Percentiles rank a stretch among this genome's conserved stretches.
Evolutionary conservation across 768 basidiomycete genomes (phyloP).

Genomic region (Trichaptum fuscoviolaceum): DNA sequence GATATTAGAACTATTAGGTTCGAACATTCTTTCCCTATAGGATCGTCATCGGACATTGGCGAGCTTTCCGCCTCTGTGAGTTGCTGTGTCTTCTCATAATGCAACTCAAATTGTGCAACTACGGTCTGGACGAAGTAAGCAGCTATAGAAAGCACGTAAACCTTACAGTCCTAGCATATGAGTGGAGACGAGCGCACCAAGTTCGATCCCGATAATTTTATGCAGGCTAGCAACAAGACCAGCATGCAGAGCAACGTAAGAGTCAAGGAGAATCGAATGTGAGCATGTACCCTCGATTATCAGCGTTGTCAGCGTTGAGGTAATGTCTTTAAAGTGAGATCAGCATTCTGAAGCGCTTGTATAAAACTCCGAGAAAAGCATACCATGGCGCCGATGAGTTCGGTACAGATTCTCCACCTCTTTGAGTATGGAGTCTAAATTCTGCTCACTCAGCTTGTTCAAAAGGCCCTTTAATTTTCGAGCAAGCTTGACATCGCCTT

Average conservation of each 20-base stretch:
- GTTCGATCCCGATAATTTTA: conserved; percentile 79
- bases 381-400: conserved; percentile 73
- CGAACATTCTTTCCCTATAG: conserved; percentile 77
- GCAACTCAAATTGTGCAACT: conserved; percentile 60
- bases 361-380: conserved; percentile 12
- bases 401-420: conserved; percentile 75
- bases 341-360: conserved; percentile 1
- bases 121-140: conserved; percentile 78
- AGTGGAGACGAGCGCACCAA: conserved; percentile 52
- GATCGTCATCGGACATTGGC: conserved; percentile 22
- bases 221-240: conserved; percentile 79
- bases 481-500: conserved; percentile 47
- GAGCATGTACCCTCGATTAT: conserved; percentile 76
- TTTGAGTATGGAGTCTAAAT: conserved; percentile 68
- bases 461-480: conserved; percentile 82
- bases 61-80: conserved; percentile 12
- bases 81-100: conserved; percentile 34
- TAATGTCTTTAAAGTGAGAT: conserved; percentile 55
- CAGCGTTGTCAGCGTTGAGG: conserved; percentile 67
- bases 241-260: conserved; percentile 84
- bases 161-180: neutral
- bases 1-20: conserved; percentile 86
- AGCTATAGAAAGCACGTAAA: conserved; percentile 35
- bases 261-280: conserved; percentile 78
- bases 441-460: conserved; percentile 92